These are phyloP conservation scores for Aspergillus ibericus DNA, from an alignment of 2,329 filamentous ascomycete species.

Conservation along the genomic window DNA sequence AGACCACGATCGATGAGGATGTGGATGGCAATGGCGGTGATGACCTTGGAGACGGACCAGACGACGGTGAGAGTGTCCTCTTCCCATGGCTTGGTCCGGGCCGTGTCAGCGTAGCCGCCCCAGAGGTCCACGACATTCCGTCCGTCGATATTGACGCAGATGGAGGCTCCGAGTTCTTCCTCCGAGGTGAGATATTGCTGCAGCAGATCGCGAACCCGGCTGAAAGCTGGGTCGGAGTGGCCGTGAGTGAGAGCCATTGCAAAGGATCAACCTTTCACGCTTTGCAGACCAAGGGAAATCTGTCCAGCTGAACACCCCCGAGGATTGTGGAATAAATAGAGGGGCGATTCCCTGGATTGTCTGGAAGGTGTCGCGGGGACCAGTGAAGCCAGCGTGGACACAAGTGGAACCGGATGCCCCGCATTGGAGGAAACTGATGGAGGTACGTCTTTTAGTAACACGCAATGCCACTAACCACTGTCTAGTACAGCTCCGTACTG, in stretches of 20 bases:
- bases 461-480: too few species aligned
- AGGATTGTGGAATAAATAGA: neutral
- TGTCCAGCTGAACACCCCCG: neutral
- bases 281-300: neutral
- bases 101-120: constrained; percentile 42
- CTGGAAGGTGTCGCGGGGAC: too few species aligned
- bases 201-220: constrained; percentile 35
- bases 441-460: too few species aligned
- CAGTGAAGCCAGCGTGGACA: too few species aligned
- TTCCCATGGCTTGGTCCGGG: constrained; percentile 36
- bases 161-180: constrained; percentile 48
- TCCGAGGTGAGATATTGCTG: constrained; percentile 37
- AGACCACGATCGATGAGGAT: constrained; percentile 44
- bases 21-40: constrained; percentile 40
- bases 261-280: neutral
- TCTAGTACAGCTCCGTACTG: too few species aligned
- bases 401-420: too few species aligned
- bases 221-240: constrained; percentile 39
- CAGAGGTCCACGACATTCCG: constrained; percentile 47
- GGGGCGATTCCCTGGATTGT: too few species aligned
- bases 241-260: constrained; percentile 36
- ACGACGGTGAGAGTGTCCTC: constrained; percentile 44
- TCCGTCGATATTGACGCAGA: constrained; percentile 46
- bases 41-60: constrained; percentile 45
- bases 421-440: too few species aligned